Evolutionary conservation across 2,329 filamentous ascomycete species (phyloP).

Genomic region (Zasmidium citrigriseum): DNA sequence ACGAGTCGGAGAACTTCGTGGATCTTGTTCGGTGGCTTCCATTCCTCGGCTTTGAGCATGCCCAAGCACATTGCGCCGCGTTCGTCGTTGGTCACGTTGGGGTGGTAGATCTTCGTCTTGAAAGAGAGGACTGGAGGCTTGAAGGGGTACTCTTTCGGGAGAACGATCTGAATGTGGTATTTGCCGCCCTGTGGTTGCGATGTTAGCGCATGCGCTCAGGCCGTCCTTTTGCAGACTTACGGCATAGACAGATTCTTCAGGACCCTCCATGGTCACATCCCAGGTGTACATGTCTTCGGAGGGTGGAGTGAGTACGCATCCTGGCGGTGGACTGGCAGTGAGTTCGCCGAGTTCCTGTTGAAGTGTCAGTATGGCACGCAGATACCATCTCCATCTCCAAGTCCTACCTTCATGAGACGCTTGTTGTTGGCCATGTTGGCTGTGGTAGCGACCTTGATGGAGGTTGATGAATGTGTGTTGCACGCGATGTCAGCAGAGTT

Average conservation of each 20-base stretch:
- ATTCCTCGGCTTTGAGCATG: conserved; percentile 80
- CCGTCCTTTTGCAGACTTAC: too few species aligned
- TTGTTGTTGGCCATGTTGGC: conserved; percentile 40
- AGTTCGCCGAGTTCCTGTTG: conserved; percentile 63
- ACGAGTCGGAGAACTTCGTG: conserved; percentile 75
- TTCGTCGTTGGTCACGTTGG: conserved; percentile 87
- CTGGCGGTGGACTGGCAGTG: conserved; percentile 55
- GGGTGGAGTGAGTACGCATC: conserved; percentile 58
- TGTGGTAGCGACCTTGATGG: not conserved
- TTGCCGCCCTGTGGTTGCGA: conserved; percentile 59
- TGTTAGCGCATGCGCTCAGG: conserved; percentile 1
- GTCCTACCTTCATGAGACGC: conserved; percentile 47
- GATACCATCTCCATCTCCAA: not conserved
- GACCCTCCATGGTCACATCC: conserved; percentile 68
- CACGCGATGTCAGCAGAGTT: not conserved
- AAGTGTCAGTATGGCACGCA: conserved; percentile 7
- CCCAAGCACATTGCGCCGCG: conserved; percentile 83
- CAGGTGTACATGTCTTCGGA: conserved; percentile 70
- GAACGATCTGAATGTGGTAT: conserved; percentile 71
- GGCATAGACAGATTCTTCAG: conserved; percentile 64
- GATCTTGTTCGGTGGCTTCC: conserved; percentile 86
- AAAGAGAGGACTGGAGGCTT: conserved; percentile 80
- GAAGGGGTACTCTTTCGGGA: conserved; percentile 86
- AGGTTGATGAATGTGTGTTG: not conserved
- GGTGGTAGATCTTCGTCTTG: conserved; percentile 90